Percentiles rank a stretch among this genome's conserved stretches.
Evolutionary conservation across 768 basidiomycete genomes (phyloP).

Genomic region (Ephemerocybe angulata): DNA sequence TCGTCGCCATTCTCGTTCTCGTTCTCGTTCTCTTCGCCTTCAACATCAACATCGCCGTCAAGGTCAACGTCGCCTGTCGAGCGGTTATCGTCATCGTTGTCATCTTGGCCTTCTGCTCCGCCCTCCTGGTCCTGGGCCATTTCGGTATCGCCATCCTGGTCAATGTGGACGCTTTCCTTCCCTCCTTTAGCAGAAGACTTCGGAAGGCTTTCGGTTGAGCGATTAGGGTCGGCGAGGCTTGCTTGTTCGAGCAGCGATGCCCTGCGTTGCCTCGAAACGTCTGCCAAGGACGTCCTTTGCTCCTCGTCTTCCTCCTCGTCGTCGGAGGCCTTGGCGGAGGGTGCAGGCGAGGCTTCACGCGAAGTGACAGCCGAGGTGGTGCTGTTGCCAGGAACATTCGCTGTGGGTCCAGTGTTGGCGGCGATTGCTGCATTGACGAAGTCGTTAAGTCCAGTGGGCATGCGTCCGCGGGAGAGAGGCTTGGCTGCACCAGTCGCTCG

Average conservation of each 20-base stretch:
- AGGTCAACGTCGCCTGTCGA: slow-evolving; percentile 22
- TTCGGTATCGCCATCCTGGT: slow-evolving; percentile 16
- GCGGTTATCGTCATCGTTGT: slow-evolving; percentile 4
- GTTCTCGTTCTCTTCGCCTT: slow-evolving; percentile 31
- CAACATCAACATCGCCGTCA: slow-evolving; percentile 21
- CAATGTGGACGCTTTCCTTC: slow-evolving; percentile 22
- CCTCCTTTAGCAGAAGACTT: slow-evolving; percentile 21
- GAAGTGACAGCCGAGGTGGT: slow-evolving; percentile 35
- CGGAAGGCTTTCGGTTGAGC: background rate
- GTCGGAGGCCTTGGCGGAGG: slow-evolving; percentile 13
- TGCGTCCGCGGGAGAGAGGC: slow-evolving; percentile 16
- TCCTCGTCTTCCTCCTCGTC: slow-evolving; percentile 23
- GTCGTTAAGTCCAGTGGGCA: slow-evolving; percentile 23
- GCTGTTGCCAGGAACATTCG: slow-evolving; percentile 32
- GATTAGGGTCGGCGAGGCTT: background rate
- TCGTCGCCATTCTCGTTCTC: slow-evolving; percentile 34
- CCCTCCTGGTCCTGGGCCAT: slow-evolving; percentile 12
- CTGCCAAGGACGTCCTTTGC: slow-evolving; percentile 5
- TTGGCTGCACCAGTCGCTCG: background rate
- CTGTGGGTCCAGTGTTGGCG: slow-evolving; percentile 36
- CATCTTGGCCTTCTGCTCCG: slow-evolving; percentile 23
- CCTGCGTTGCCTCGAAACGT: slow-evolving; percentile 6
- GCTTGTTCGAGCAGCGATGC: slow-evolving; percentile 6
- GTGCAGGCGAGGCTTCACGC: slow-evolving; percentile 39
- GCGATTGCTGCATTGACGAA: slow-evolving; percentile 36